Conservation (phyloP, 345 rosid species). For the Clarkia xantiana region DNA sequence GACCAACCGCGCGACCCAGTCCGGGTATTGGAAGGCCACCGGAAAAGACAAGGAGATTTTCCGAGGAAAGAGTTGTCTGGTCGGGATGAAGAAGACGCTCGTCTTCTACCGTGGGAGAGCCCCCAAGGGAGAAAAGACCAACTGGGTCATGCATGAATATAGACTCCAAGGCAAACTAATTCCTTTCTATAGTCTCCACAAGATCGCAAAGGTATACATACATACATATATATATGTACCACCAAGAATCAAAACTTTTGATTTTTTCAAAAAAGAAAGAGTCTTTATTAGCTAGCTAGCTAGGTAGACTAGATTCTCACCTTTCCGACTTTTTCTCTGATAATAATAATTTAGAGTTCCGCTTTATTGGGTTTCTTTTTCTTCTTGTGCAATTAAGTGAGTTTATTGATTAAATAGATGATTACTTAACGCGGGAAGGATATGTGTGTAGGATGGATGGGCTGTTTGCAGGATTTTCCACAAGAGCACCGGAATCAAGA, state of each 20-base stretch:
- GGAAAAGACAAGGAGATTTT: conserved; percentile 76
- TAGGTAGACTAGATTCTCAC: no score
- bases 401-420: no score
- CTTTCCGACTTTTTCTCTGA: no score
- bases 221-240: no score
- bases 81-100: conserved; percentile 94
- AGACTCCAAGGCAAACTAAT: conserved; percentile 77
- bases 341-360: no score
- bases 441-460: conserved; percentile 64
- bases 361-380: no score
- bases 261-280: no score
- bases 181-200: conserved; percentile 53
- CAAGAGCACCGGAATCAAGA: conserved; percentile 42
- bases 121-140: conserved; percentile 78
- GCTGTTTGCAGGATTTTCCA: conserved; percentile 79
- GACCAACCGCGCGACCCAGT: conserved; percentile 69
- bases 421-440: no score
- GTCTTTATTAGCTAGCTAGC: no score
- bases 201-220: conserved; percentile 42
- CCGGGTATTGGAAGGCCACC: conserved; percentile 91
- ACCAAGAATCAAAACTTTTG: no score
- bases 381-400: no score
- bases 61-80: conserved; percentile 48
- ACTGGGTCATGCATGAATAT: conserved; percentile 90
- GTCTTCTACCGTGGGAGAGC: conserved; percentile 86